phyloP scores from a whole-genome alignment of 2,329 filamentous ascomycete genomes.

The Alternaria brassicae region DNA sequence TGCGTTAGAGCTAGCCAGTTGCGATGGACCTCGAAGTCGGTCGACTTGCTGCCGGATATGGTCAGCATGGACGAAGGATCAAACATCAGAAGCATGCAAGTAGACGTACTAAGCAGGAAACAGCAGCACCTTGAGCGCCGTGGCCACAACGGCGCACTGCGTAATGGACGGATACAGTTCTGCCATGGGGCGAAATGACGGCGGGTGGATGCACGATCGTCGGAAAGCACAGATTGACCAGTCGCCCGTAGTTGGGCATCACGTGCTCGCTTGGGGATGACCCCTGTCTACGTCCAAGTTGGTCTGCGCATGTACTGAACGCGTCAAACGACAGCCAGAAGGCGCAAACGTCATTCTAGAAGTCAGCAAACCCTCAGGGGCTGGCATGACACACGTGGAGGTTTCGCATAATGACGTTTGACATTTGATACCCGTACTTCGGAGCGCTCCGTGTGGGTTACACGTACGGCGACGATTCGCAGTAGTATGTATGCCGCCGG shows the following conservation, averaged over 20 bases:
- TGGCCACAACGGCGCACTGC: slow-evolving; percentile 85
- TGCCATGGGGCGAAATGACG: slow-evolving; percentile 64
- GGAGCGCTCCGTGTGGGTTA: slow-evolving; percentile 6
- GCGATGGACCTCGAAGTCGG: slow-evolving; percentile 97
- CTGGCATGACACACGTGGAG: background rate
- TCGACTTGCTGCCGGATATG: slow-evolving; percentile 77
- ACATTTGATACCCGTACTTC: slow-evolving; percentile 9
- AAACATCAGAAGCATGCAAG: slow-evolving; percentile 7
- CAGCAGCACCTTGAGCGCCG: slow-evolving; percentile 87
- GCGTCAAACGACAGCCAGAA: slow-evolving; percentile 15
- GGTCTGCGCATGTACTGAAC: slow-evolving; percentile 2
- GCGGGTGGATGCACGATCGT: slow-evolving; percentile 31
- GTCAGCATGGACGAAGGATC: slow-evolving; percentile 30
- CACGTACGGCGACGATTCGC: slow-evolving; percentile 3
- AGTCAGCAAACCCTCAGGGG: slow-evolving; percentile 8
- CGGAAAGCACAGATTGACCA: slow-evolving; percentile 27
- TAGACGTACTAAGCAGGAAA: slow-evolving; percentile 88
- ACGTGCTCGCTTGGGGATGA: slow-evolving; percentile 22
- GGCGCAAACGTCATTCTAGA: slow-evolving; percentile 14
- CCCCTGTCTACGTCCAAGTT: slow-evolving; percentile 1
- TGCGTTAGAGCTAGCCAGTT: slow-evolving; percentile 98
- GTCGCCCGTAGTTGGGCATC: slow-evolving; percentile 22
- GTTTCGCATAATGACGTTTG: slow-evolving; percentile 16
- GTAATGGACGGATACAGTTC: slow-evolving; percentile 85
- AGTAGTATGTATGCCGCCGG: background rate